A percentile compares a stretch with the other conserved stretches of the same genome.
Conservation (phyloP, 2,329 filamentous ascomycete genomes). For the Teratosphaeria gauchensis region DNA sequence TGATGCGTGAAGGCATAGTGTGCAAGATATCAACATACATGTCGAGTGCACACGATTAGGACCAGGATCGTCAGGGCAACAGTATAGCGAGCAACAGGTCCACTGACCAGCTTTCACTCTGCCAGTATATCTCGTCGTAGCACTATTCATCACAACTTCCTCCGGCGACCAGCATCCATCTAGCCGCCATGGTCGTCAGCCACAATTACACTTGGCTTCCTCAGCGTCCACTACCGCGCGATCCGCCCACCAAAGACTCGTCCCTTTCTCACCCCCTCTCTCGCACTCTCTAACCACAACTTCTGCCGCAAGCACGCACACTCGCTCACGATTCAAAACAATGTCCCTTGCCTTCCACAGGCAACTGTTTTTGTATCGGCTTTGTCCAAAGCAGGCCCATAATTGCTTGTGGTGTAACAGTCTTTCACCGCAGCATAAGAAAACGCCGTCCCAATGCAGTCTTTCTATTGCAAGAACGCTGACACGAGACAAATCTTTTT, state of each 20-base stretch:
- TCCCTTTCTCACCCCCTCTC: neutral
- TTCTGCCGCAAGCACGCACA: neutral
- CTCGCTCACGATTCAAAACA: neutral
- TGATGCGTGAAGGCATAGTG: no score
- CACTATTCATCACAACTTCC: neutral
- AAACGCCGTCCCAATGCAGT: constrained; percentile 2
- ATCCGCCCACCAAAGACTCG: neutral
- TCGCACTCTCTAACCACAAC: neutral
- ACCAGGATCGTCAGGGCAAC: neutral
- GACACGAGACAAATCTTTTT: neutral
- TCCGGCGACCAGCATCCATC: neutral
- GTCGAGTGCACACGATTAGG: neutral
- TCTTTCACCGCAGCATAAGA: neutral
- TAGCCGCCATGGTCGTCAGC: neutral
- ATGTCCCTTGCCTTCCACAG: neutral
- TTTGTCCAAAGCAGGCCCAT: neutral
- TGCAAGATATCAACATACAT: neutral
- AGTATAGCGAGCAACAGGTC: neutral
- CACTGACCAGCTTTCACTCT: neutral
- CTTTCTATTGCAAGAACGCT: constrained; percentile 3
- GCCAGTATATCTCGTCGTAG: neutral
- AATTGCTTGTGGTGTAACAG: neutral
- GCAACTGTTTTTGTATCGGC: neutral
- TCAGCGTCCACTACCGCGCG: neutral
- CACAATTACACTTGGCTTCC: neutral